Evolutionary conservation across 345 rosid genomes (phyloP).

Genomic region (Stellera chamaejasme): DNA sequence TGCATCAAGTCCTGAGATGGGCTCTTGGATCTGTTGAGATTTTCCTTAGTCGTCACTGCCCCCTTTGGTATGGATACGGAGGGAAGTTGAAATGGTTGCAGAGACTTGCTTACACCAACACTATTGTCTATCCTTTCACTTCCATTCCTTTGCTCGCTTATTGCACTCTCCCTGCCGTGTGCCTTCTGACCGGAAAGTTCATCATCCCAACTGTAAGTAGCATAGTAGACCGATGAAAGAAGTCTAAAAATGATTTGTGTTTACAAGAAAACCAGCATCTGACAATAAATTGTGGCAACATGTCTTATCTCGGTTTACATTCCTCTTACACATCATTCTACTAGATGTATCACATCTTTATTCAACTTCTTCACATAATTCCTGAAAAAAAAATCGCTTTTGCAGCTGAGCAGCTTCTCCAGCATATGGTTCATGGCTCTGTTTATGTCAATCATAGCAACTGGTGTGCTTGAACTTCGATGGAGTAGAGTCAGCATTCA

Average conservation of each 20-base stretch:
- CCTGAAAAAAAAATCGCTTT: not conserved
- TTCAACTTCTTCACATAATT: not conserved
- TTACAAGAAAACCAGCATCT: not conserved
- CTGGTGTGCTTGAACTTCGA: conserved; percentile 76
- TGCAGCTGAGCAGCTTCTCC: conserved; percentile 74
- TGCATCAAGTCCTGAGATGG: conserved; percentile 96
- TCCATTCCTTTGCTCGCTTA: conserved; percentile 92
- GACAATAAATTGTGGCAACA: not conserved
- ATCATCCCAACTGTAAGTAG: conserved; percentile 78
- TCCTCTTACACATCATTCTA: not conserved
- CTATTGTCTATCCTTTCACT: conserved; percentile 93
- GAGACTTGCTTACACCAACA: conserved; percentile 86
- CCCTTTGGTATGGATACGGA: conserved; percentile 90
- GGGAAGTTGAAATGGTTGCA: conserved; percentile 88
- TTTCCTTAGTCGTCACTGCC: conserved; percentile 92
- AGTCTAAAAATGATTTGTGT: not conserved
- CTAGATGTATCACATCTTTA: not conserved
- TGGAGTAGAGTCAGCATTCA: conserved; percentile 89
- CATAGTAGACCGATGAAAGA: not conserved
- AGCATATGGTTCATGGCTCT: conserved; percentile 89
- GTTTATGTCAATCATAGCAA: conserved; percentile 79
- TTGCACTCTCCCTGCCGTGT: conserved; percentile 87
- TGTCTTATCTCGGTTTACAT: too few relatives aligned
- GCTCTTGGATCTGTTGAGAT: conserved; percentile 95
- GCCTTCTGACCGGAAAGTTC: conserved; percentile 94